A percentile compares a stretch with the other conserved stretches of the same genome.
Conservation (phyloP, 768 basidiomycete species). For the Boletus speciosus region DNA sequence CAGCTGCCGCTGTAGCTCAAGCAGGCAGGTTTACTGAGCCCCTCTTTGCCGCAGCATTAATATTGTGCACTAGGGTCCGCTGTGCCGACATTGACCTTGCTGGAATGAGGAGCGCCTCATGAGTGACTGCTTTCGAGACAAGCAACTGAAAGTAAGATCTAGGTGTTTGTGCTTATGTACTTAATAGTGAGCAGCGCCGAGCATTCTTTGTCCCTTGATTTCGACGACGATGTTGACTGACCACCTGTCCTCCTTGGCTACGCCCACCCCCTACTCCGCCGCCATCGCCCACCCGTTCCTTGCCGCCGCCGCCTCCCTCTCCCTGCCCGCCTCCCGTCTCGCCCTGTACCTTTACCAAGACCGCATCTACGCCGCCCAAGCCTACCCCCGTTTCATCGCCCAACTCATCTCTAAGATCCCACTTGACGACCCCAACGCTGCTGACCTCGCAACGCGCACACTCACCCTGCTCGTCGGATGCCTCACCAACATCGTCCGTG, state of each 20-base stretch:
- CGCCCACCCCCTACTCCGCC: slow-evolving; percentile 37
- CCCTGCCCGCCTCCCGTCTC: slow-evolving; percentile 46
- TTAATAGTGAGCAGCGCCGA: too few species aligned
- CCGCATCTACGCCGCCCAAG: slow-evolving; percentile 68
- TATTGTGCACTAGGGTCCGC: too few species aligned
- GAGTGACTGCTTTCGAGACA: too few species aligned
- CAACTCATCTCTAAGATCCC: slow-evolving; percentile 61
- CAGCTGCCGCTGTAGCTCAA: too few species aligned
- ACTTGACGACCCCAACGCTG: slow-evolving; percentile 16
- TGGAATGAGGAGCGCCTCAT: too few species aligned
- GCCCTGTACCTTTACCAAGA: slow-evolving; percentile 70
- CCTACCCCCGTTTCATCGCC: slow-evolving; percentile 71
- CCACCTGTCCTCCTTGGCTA: slow-evolving; percentile 38
- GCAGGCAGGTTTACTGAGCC: too few species aligned
- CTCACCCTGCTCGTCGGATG: slow-evolving; percentile 50
- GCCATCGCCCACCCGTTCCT: slow-evolving; percentile 62
- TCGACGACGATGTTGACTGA: slow-evolving; percentile 13
- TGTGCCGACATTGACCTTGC: too few species aligned
- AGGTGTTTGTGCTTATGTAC: too few species aligned
- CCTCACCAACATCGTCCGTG: slow-evolving; percentile 55
- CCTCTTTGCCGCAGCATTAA: too few species aligned
- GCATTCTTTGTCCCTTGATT: too few species aligned
- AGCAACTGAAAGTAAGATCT: too few species aligned
- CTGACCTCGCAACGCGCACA: slow-evolving; percentile 28
- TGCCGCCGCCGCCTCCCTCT: slow-evolving; percentile 49